Conservation (phyloP, 2,329 filamentous ascomycete species). For the Venturiaceae sp. region DNA sequence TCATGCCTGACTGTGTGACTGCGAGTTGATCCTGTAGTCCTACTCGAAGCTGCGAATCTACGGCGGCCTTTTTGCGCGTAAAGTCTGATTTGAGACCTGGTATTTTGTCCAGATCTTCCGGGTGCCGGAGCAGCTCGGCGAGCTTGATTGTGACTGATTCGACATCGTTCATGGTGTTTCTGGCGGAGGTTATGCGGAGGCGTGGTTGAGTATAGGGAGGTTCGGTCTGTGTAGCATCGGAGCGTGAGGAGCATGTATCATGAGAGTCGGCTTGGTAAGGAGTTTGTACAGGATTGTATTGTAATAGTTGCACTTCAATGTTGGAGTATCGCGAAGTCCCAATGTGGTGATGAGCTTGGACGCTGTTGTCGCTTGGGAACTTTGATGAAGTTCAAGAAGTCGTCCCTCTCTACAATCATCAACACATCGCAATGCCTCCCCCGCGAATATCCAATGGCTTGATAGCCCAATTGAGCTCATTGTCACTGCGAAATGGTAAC, state of each 20-base stretch:
- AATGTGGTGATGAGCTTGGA: no score
- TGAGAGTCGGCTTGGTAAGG: not conserved
- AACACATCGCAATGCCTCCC: slow-evolving; percentile 4
- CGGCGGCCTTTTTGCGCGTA: slow-evolving; percentile 80
- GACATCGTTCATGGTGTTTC: slow-evolving; percentile 49
- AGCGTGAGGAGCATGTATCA: not conserved
- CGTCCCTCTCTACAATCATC: not conserved
- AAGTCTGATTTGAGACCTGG: slow-evolving; percentile 83
- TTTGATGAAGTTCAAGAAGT: no score
- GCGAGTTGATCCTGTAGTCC: slow-evolving; percentile 88
- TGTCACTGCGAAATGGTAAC: not conserved
- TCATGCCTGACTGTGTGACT: slow-evolving; percentile 89
- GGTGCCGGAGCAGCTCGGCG: slow-evolving; percentile 84
- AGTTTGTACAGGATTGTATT: not conserved
- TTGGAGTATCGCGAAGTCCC: no score
- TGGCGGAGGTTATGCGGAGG: not conserved
- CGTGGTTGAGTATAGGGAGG: not conserved
- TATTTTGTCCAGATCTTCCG: slow-evolving; percentile 97
- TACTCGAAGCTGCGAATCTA: slow-evolving; percentile 82
- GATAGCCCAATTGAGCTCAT: slow-evolving; percentile 5
- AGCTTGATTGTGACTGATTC: slow-evolving; percentile 61
- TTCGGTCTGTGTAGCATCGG: not conserved
- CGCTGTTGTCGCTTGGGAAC: no score
- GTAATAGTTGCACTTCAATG: no score
- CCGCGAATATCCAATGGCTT: slow-evolving; percentile 5